Evolutionary conservation across 23 red algal genomes (phyloP).

Genomic region (Agarophyton chilense): DNA sequence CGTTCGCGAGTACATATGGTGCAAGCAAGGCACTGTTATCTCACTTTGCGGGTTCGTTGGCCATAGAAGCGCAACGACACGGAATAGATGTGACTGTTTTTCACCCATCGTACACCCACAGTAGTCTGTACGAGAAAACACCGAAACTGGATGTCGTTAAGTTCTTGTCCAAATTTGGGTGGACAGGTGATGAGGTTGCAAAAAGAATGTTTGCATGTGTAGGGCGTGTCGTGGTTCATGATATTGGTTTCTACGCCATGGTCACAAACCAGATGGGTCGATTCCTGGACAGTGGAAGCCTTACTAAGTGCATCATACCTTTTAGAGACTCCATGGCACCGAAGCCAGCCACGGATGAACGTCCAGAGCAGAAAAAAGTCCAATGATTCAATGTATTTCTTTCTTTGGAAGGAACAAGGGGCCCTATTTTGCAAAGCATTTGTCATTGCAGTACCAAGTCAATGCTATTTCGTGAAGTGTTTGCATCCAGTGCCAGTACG

Average conservation of each 20-base stretch:
- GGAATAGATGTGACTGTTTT: constrained; percentile 83
- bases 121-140: constrained; percentile 77
- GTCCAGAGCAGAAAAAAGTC: neutral
- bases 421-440: no score
- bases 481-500: no score
- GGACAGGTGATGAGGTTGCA: constrained; percentile 85
- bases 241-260: constrained; percentile 76
- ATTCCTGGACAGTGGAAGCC: constrained; percentile 56
- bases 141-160: constrained; percentile 80
- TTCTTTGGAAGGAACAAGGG: no score
- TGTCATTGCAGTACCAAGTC: no score
- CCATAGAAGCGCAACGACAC: constrained; percentile 79
- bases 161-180: constrained; percentile 81
- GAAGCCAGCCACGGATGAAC: neutral
- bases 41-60: constrained; percentile 88
- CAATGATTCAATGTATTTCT: no score
- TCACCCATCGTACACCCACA: constrained; percentile 94
- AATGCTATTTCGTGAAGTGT: no score
- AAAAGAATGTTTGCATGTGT: constrained; percentile 62
- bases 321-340: constrained; percentile 66
- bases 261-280: constrained; percentile 68
- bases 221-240: constrained; percentile 77
- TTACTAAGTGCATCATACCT: constrained; percentile 67
- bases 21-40: constrained; percentile 87
- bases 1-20: constrained; percentile 87